Evolutionary conservation across 2,329 filamentous ascomycete genomes (phyloP).

Genomic region (Onygenales sp.): DNA sequence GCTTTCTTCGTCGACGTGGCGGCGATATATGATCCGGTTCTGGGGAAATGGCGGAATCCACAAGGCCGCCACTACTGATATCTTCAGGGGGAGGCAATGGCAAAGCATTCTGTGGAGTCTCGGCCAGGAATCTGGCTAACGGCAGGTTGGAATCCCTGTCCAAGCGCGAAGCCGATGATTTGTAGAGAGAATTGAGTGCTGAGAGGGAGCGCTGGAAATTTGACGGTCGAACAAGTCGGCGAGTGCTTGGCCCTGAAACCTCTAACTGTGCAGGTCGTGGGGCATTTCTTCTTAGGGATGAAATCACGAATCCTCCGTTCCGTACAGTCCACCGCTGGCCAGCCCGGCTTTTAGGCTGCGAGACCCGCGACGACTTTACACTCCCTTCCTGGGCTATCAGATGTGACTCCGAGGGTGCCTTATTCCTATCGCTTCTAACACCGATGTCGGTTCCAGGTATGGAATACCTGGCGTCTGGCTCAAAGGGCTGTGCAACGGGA

Average conservation of each 20-base stretch:
- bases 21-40: constrained; percentile 12
- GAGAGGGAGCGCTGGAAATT: constrained; percentile 25
- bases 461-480: neutral
- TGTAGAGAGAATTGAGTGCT: constrained; percentile 22
- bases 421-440: neutral
- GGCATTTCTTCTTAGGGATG: constrained; percentile 25
- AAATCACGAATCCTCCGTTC: constrained; percentile 24
- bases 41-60: neutral
- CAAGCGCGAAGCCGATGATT: constrained; percentile 10
- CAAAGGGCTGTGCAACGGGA: neutral
- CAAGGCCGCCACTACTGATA: neutral
- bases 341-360: neutral
- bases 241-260: constrained; percentile 12
- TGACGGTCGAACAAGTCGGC: constrained; percentile 11
- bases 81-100: constrained; percentile 4
- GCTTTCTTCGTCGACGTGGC: constrained; percentile 22
- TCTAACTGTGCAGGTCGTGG: constrained; percentile 28
- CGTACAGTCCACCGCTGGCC: constrained; percentile 22
- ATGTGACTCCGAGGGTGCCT: neutral
- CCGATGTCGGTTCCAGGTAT: neutral
- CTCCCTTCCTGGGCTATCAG: neutral
- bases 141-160: constrained; percentile 17
- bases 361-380: neutral
- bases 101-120: constrained; percentile 7
- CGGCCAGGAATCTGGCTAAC: constrained; percentile 28